A percentile compares a stretch with the other conserved stretches of the same genome.
phyloP scores from a whole-genome alignment of 495 filamentous ascomycete genomes.

The Penicillium soppii region DNA sequence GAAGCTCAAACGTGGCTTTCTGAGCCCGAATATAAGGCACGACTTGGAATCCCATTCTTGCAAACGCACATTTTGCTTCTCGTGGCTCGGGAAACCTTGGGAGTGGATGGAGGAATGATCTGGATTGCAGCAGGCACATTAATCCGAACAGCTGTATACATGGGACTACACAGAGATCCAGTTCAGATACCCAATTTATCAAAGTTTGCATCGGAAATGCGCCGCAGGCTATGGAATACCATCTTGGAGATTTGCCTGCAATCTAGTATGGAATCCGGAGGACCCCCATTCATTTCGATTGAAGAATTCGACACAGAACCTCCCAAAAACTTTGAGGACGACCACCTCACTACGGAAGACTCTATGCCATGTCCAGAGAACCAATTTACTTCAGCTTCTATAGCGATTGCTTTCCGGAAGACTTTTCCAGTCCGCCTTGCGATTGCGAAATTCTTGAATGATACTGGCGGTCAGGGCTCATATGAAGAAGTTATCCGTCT shows the following conservation, averaged over 20 bases:
- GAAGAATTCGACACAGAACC: constrained; percentile 55
- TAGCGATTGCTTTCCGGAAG: constrained; percentile 44
- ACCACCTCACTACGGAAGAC: constrained; percentile 31
- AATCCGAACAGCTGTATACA: constrained; percentile 54
- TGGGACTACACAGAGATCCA: constrained; percentile 63
- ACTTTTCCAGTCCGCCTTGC: constrained; percentile 47
- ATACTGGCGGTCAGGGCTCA: constrained; percentile 28
- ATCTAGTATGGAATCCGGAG: constrained; percentile 52
- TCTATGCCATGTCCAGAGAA: constrained; percentile 29
- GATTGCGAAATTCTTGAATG: constrained; percentile 48
- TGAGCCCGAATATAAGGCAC: constrained; percentile 48
- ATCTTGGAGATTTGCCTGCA: constrained; percentile 54
- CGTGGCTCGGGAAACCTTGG: constrained; percentile 46
- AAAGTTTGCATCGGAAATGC: constrained; percentile 51
- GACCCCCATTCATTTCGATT: constrained; percentile 45
- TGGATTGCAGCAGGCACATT: constrained; percentile 59
- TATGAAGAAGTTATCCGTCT: constrained; percentile 41
- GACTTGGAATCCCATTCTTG: constrained; percentile 40
- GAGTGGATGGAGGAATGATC: constrained; percentile 46
- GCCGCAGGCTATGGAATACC: constrained; percentile 61
- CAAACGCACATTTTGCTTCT: constrained; percentile 51
- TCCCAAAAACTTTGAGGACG: constrained; percentile 49
- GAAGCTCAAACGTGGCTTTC: constrained; percentile 54
- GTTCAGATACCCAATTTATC: constrained; percentile 39
- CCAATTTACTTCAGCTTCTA: constrained; percentile 42